phyloP scores from a whole-genome alignment of 2,329 filamentous ascomycete species.

The Metarhizium sp. region DNA sequence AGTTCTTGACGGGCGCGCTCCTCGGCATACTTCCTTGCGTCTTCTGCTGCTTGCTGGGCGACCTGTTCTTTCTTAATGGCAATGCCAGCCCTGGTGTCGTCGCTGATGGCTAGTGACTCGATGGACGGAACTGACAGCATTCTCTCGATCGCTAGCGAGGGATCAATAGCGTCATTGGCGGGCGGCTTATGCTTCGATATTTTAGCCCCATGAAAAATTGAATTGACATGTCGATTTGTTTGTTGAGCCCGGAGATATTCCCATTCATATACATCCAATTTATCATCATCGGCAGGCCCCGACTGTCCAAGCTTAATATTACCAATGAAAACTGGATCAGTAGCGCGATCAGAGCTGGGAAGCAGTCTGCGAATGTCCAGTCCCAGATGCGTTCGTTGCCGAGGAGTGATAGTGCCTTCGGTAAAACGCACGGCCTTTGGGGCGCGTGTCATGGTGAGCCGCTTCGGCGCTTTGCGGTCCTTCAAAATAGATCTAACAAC shows the following conservation, averaged over 20 bases:
- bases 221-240: background rate
- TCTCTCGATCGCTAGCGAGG: constrained; percentile 15
- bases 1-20: constrained; percentile 8
- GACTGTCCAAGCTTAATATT: background rate
- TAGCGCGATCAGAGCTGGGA: background rate
- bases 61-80: constrained; percentile 8
- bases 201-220: background rate
- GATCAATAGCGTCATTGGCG: constrained; percentile 4
- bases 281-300: background rate
- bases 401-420: constrained; percentile 17
- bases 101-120: constrained; percentile 17
- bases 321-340: background rate
- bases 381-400: constrained; percentile 16
- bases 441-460: constrained; percentile 13
- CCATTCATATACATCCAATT: background rate
- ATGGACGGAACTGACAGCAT: constrained; percentile 17
- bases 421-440: constrained; percentile 21
- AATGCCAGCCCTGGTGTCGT: constrained; percentile 13
- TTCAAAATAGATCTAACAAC: constrained; percentile 20
- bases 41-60: constrained; percentile 15
- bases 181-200: background rate
- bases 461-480: constrained; percentile 17
- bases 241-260: background rate
- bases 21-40: constrained; percentile 17
- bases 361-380: constrained; percentile 14